Evolutionary conservation across 2,329 filamentous ascomycete species (phyloP).

Genomic region (Pezicula neosporulosa): DNA sequence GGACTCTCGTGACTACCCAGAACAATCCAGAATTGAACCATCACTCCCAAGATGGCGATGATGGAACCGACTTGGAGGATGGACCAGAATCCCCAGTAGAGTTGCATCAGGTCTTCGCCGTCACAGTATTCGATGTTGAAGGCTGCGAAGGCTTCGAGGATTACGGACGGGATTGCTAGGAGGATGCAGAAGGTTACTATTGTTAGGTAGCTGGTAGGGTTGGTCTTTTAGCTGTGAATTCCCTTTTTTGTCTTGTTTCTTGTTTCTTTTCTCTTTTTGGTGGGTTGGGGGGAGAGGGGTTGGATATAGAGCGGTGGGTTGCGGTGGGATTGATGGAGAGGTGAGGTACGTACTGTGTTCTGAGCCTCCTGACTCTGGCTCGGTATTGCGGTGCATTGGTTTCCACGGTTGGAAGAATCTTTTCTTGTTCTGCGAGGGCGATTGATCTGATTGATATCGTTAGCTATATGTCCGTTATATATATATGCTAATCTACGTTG

Average conservation of each 20-base stretch:
- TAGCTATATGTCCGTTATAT: background rate
- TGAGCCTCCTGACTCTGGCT: background rate
- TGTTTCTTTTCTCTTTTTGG: too few species aligned
- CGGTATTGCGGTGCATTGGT: background rate
- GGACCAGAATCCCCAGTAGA: slow-evolving; percentile 54
- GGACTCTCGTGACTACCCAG: slow-evolving; percentile 48
- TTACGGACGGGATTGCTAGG: slow-evolving; percentile 40
- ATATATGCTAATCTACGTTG: too few species aligned
- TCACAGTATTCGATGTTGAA: slow-evolving; percentile 48
- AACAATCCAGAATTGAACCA: slow-evolving; percentile 48
- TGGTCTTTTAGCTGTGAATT: slow-evolving; percentile 26
- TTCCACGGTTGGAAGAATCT: background rate
- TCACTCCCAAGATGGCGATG: slow-evolving; percentile 55
- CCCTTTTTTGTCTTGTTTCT: too few species aligned
- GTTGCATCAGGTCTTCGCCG: slow-evolving; percentile 53
- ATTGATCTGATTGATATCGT: slow-evolving; percentile 13
- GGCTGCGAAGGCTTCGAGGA: slow-evolving; percentile 48
- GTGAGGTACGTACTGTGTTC: background rate
- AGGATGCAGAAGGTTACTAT: slow-evolving; percentile 42
- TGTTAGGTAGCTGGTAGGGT: slow-evolving; percentile 32
- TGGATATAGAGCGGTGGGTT: background rate
- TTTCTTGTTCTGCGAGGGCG: slow-evolving; percentile 12
- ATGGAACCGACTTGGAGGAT: slow-evolving; percentile 55
- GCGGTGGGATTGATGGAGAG: background rate
- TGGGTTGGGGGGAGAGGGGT: too few species aligned